Percentiles rank a stretch among this genome's conserved stretches.
These are phyloP conservation scores for Solanum etuberosum DNA, from an alignment of 257 asterid genomes.

Conservation along the genomic window DNA sequence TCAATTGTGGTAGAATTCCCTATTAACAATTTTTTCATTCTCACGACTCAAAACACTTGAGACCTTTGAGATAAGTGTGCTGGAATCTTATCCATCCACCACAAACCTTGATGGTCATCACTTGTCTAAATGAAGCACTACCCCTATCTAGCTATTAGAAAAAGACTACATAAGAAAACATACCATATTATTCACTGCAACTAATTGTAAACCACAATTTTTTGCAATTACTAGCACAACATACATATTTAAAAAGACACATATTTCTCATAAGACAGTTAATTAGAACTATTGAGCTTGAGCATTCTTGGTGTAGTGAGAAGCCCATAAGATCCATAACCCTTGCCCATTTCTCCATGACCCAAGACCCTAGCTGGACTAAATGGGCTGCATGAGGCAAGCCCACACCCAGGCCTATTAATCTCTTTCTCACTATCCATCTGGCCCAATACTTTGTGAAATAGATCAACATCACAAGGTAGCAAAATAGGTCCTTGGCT, in stretches of 20 bases:
- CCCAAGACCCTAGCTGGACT: conserved; percentile 4
- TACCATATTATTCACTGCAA: background rate
- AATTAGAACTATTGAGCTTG: background rate
- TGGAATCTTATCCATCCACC: background rate
- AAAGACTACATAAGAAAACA: background rate
- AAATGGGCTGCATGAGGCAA: conserved; percentile 11
- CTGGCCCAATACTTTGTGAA: conserved; percentile 33
- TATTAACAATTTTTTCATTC: background rate
- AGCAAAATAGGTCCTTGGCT: conserved; percentile 43
- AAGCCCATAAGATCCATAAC: conserved; percentile 5
- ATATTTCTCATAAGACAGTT: background rate
- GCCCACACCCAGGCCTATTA: background rate
- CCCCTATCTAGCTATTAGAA: background rate
- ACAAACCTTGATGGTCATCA: background rate
- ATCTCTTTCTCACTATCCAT: conserved; percentile 21
- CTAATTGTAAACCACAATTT: background rate
- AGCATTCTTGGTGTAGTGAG: conserved; percentile 1
- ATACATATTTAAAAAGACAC: background rate
- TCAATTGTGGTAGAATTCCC: background rate
- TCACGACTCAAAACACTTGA: accelerated
- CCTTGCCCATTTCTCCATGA: background rate
- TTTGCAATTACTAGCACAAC: background rate
- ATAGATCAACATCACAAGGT: conserved; percentile 52
- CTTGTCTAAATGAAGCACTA: background rate
- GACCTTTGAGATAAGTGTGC: background rate